phyloP scores from a whole-genome alignment of 495 filamentous ascomycete species.

The Podospora pseudocomata region DNA sequence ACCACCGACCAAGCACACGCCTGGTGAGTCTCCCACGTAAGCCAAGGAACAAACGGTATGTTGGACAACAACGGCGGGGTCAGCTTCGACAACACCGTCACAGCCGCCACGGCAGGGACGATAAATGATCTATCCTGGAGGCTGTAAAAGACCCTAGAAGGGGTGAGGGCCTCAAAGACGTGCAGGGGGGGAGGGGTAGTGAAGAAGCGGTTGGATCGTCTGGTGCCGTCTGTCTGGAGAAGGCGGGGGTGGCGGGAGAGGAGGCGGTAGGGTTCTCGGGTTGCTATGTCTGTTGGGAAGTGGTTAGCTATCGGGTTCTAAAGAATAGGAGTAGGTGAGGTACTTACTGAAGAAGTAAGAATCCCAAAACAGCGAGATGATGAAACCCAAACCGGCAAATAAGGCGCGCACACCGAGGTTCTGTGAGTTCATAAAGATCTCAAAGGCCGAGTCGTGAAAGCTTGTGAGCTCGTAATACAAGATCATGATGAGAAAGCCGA shows the following conservation, averaged over 20 bases:
- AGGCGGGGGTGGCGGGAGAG: background rate
- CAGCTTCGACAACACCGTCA: constrained; percentile 12
- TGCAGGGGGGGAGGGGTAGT: background rate
- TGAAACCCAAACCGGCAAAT: constrained; percentile 7
- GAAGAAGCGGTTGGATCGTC: background rate
- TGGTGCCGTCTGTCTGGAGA: background rate
- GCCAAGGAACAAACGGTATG: constrained; percentile 14
- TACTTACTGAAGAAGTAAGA: constrained; percentile 6
- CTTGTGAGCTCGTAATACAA: constrained; percentile 12
- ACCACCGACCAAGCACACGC: constrained; percentile 7
- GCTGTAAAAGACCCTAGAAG: background rate
- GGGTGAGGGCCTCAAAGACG: background rate
- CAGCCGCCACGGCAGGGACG: background rate
- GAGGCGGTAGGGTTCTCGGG: background rate
- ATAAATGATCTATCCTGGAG: background rate
- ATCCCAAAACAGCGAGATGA: constrained; percentile 16
- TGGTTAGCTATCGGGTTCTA: background rate
- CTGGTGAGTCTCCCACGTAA: constrained; percentile 13
- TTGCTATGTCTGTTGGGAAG: background rate
- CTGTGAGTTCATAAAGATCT: constrained; percentile 11
- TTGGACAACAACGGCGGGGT: constrained; percentile 11
- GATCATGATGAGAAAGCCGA: constrained; percentile 5
- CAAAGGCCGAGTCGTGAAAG: background rate
- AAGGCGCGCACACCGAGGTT: constrained; percentile 3
- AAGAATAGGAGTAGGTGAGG: background rate